Percentiles rank a stretch among this genome's conserved stretches.
phyloP scores from a whole-genome alignment of 2,329 filamentous ascomycete genomes.

The Penicillium frequentans region DNA sequence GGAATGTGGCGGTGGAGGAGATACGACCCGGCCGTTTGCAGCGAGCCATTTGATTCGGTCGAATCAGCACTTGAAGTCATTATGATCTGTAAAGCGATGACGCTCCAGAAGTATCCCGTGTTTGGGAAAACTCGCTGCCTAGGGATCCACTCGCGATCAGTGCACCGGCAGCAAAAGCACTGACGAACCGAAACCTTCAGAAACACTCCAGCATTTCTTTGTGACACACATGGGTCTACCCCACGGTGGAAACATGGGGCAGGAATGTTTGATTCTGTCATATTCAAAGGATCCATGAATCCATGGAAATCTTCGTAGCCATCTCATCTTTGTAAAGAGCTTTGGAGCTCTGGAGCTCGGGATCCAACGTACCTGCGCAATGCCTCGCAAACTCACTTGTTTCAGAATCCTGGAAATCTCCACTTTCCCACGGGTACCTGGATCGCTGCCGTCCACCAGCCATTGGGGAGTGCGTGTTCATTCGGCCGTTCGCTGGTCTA shows the following conservation, averaged over 20 bases:
- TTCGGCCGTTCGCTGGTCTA: slow-evolving; percentile 12
- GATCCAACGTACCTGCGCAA: not conserved
- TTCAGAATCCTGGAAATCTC: not conserved
- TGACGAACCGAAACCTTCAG: too few species aligned
- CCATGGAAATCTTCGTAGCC: too few species aligned
- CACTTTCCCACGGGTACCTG: slow-evolving; percentile 6
- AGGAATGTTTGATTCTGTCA: not conserved
- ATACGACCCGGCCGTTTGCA: not conserved
- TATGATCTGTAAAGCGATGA: not conserved
- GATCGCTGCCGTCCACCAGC: slow-evolving; percentile 8
- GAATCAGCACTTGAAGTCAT: not conserved
- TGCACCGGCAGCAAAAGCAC: too few species aligned
- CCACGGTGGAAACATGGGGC: not conserved
- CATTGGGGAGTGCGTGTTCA: slow-evolving; percentile 22
- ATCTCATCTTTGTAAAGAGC: too few species aligned
- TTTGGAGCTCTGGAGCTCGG: too few species aligned
- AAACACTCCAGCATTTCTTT: not conserved
- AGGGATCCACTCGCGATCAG: too few species aligned
- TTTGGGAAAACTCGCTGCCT: too few species aligned
- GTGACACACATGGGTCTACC: not conserved
- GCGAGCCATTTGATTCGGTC: not conserved
- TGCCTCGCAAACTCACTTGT: not conserved
- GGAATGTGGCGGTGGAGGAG: not conserved
- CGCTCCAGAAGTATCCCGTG: not conserved
- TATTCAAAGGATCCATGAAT: not conserved